Evolutionary conservation across 768 basidiomycete genomes (phyloP), one percentile per base, ranked within the genome.

Genomic region (Podaxis sp.): DNA sequence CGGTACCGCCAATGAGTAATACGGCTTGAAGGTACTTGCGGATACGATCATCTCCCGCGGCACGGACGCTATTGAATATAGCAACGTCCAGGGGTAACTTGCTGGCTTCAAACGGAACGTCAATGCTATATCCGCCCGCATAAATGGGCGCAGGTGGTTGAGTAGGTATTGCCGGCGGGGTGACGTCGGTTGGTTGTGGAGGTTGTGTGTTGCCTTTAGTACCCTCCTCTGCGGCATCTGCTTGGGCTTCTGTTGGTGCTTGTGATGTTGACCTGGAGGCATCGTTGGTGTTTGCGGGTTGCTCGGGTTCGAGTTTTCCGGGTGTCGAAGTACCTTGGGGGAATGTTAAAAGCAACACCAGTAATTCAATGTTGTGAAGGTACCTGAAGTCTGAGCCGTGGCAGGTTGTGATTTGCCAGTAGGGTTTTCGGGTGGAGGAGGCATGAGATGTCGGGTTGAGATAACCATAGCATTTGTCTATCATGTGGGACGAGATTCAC

Each of bases 11-110:
- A 42, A 95, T 85, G 46, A 98, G 85, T 2, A 98, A 76, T 18
- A 97, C 89, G 2, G 90, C 91, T 68, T 91, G 88, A 27, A 95
- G 81, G 69, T 95, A 91, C 70, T 94, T 93, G 64, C 90, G 87
- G 64, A 93, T 89, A 73, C 91, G 91, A 28, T 96, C 94, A 64
- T 94, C 92, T 2, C 90, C 91, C 3, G 88, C 89, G 1, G 91
- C 89, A n/a, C 93, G 81, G 7, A 93, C 85, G 65, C 93, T 91
- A 70, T 96, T 95, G 74, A 92, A 92, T 62, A 97, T 91, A 6
- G 93, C 95, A 9, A 95, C 89, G 68, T 97, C 95, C 58, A 97
- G 76, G 1, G 95, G 94, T 42, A 95, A 78, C 71, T 95, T 95
- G 72, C 89, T 88, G 18, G 94, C 90, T 74, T 95, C 94, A 66